Percentiles rank a stretch among this genome's conserved stretches.
phyloP scores from a whole-genome alignment of 257 asterid genomes.

The Solanum chmielewskii region DNA sequence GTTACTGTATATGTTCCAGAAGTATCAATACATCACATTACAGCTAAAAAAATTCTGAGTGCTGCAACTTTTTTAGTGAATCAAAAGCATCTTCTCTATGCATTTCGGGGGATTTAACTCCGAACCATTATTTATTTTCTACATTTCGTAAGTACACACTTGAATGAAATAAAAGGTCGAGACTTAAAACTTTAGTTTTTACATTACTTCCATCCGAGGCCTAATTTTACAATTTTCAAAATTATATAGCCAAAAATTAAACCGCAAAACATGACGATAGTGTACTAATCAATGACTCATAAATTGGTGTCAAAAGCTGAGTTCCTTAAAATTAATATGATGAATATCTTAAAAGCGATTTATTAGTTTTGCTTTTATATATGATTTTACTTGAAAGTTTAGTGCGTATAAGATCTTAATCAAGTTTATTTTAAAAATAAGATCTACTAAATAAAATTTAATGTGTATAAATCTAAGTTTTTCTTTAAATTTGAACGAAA shows the following conservation, averaged over 20 bases:
- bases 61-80: not conserved
- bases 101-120: not conserved
- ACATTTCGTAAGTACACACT: no score
- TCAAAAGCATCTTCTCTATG: not conserved
- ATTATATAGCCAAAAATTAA: not conserved
- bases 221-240: not conserved
- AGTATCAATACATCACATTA: not conserved
- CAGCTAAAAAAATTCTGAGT: not conserved
- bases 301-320: not conserved
- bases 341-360: not conserved
- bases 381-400: not conserved
- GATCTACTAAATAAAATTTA: not conserved
- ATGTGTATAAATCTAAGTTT: not conserved
- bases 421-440: not conserved
- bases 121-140: no score
- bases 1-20: not conserved
- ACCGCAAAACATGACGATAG: not conserved
- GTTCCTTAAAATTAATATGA: not conserved
- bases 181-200: no score
- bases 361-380: not conserved
- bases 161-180: no score
- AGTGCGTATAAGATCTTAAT: not conserved
- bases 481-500: not conserved
- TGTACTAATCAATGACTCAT: not conserved
- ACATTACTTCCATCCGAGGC: rapidly evolving